phyloP scores from a whole-genome alignment of 1,284 basidiomycete species.

The Tilletia walkeri region DNA sequence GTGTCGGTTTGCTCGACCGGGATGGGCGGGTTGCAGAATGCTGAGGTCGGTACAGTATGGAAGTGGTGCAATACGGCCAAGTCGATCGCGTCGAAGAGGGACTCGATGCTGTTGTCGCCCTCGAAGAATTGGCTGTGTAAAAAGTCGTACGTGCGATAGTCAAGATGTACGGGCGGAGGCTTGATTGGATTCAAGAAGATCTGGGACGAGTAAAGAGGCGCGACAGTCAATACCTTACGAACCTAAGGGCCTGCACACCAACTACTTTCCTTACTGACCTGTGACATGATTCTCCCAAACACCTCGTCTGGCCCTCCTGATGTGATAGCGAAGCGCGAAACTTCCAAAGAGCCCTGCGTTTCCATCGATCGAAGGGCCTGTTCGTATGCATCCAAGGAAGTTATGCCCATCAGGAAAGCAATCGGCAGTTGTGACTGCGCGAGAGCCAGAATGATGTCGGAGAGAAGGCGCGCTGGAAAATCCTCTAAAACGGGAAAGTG shows the following conservation, averaged over 20 bases:
- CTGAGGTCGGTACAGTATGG: background rate
- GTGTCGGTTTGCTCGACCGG: background rate
- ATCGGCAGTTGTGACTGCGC: background rate
- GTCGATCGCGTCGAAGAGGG: background rate
- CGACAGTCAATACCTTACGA: background rate
- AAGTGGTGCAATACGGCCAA: background rate
- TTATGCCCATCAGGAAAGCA: background rate
- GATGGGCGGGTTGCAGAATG: background rate
- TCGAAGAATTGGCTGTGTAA: background rate
- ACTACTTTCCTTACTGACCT: background rate
- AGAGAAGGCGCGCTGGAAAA: background rate
- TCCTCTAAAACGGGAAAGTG: constrained; percentile 9
- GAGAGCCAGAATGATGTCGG: background rate
- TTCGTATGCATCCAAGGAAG: background rate
- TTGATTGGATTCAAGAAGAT: background rate
- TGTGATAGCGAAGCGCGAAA: background rate
- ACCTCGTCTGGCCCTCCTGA: background rate
- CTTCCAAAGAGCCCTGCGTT: background rate
- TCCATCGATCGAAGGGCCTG: background rate
- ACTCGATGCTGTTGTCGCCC: background rate
- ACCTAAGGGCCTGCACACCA: too few species aligned
- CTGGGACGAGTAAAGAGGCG: background rate
- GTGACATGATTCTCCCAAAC: background rate
- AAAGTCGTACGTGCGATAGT: background rate
- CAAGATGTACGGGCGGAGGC: background rate